Evolutionary conservation across 345 rosid species (phyloP).

Genomic region (Eucalyptus regnans): DNA sequence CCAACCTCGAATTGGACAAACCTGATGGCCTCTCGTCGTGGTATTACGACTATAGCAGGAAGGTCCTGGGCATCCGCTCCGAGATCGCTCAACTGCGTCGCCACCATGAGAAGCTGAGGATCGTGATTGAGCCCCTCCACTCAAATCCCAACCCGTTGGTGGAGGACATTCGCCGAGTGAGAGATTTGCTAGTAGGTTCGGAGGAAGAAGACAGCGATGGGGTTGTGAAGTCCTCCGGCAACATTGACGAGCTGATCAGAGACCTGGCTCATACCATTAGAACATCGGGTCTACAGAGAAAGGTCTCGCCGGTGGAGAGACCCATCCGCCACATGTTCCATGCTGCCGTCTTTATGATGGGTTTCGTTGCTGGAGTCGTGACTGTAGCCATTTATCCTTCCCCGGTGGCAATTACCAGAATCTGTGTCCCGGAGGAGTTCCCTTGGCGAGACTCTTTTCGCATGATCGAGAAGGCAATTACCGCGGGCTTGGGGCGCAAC

Average conservation of each 20-base stretch:
- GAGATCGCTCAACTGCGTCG: background rate
- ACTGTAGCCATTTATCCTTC: background rate
- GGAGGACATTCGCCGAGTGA: background rate
- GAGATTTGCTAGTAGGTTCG: background rate
- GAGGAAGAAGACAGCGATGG: background rate
- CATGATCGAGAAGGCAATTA: background rate
- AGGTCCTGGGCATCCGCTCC: background rate
- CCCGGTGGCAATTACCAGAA: accelerated
- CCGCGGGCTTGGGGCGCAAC: background rate
- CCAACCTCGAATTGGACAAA: no score
- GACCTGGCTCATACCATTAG: background rate
- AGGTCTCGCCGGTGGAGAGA: background rate
- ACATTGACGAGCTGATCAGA: background rate
- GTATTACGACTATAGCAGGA: no score
- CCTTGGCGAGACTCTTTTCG: background rate
- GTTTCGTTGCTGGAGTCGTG: background rate
- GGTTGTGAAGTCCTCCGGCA: background rate
- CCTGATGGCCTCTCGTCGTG: no score
- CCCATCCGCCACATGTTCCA: background rate
- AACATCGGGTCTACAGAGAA: background rate
- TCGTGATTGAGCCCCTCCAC: background rate
- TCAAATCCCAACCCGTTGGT: background rate
- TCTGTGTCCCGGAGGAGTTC: background rate
- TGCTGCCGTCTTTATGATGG: background rate
- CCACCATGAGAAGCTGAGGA: background rate